Evolutionary conservation across 2,329 filamentous ascomycete genomes (phyloP), one percentile per base, ranked within the genome.

Genomic region (Aspergillus sergii): DNA sequence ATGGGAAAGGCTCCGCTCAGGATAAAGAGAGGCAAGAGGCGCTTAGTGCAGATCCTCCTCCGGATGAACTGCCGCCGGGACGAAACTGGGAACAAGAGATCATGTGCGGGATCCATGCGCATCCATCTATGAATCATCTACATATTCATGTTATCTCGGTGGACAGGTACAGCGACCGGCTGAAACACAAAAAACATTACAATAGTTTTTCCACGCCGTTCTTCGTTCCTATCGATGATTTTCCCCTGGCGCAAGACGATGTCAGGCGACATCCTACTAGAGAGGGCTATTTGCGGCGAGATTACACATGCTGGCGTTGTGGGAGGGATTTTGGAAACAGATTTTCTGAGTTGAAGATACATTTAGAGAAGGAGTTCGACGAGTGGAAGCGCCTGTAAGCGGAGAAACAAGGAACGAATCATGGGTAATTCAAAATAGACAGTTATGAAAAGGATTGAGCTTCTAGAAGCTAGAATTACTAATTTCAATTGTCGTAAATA

Each of bases 131-230:
- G 95, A 89, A 87, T 66, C 93, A 98, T 76, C 75, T 98, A 60
- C 95, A 99, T 78, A 84, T 98, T 4, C 95, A 99, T 77, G 88
- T 98, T 34, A 79, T 98, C 62, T 92, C 91, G 45, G 83, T 87
- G 21, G 95, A 99, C 75, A 90, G 92, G 83, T 84, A 88, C 70
- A 93, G 90, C 43, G 84, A 86, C 12, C 85, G 84, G 53, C 69
- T 97, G 77, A 92, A 89, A 79, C 89, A 94, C 74, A 85, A 88
- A 67, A 94, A 93, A 76, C 95, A 98, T 79, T 98, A 97, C 79
- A 92, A 95, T 73, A 95, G 91, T 67, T 98, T 98, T 79, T 88
- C 87, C 36, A 96, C 94, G 58, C 86, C 86, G 4, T 99, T 98
- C 75, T 86, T 99, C 26, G 86, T 98, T 14, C 83, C 85, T 19